Evolutionary conservation across 306 rosid species (phyloP).

Genomic region (Crataegus laevigata): DNA sequence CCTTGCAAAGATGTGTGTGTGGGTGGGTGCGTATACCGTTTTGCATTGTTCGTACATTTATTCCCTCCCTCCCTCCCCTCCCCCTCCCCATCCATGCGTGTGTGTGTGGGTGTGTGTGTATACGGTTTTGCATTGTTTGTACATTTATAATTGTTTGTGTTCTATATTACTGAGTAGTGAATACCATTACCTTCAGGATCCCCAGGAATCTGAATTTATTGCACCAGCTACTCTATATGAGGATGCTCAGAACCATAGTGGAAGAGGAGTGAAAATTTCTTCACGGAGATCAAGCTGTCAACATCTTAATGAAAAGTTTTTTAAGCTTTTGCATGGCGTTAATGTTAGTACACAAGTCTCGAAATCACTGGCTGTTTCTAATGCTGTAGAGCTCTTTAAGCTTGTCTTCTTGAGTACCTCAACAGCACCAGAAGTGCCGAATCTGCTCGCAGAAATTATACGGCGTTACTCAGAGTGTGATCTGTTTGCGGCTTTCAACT

Average conservation of each 20-base stretch:
- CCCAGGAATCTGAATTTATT: conserved; percentile 39
- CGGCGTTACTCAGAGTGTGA: conserved; percentile 93
- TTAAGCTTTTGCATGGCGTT: conserved; percentile 45
- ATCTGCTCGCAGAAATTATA: conserved; percentile 64
- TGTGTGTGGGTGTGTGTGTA: neutral
- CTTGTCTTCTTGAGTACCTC: conserved; percentile 85
- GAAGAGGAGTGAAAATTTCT: conserved; percentile 26
- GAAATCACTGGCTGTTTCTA: conserved; percentile 83
- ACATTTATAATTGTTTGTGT: neutral
- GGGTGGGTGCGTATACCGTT: no score
- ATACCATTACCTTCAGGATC: conserved; percentile 35
- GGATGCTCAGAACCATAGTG: conserved; percentile 34
- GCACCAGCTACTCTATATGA: conserved; percentile 32
- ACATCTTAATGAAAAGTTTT: conserved; percentile 52
- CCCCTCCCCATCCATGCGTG: neutral
- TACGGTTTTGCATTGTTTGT: no score
- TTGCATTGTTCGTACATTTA: no score
- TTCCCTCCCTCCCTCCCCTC: neutral
- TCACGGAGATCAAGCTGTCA: conserved; percentile 34
- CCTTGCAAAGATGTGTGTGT: neutral
- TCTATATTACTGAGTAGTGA: conserved; percentile 14
- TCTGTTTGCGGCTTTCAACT: conserved; percentile 88
- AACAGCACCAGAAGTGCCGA: conserved; percentile 52
- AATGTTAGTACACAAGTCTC: conserved; percentile 50
- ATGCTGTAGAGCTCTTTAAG: conserved; percentile 93